phyloP scores from a whole-genome alignment of 2,329 filamentous ascomycete genomes.

The Aspergillus sp. region DNA sequence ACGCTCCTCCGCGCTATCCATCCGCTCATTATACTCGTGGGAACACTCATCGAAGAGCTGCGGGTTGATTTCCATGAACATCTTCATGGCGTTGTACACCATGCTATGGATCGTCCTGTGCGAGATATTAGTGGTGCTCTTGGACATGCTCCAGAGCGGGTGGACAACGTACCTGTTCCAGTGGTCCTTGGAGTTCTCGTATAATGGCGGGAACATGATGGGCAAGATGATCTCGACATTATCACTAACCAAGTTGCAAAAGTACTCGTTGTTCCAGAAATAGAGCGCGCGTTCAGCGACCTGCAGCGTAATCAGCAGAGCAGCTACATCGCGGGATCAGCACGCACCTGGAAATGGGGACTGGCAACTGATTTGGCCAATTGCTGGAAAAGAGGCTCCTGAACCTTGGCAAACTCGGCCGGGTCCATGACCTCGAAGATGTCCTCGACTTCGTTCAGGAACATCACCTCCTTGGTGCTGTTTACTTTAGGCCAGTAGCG shows the following conservation, averaged over 20 bases:
- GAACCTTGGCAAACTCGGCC: constrained; percentile 95
- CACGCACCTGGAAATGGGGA: constrained; percentile 77
- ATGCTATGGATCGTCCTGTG: constrained; percentile 93
- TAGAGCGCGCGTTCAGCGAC: constrained; percentile 94
- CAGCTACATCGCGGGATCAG: neutral
- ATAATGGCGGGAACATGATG: constrained; percentile 98
- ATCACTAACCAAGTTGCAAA: constrained; percentile 97
- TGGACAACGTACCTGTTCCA: constrained; percentile 87
- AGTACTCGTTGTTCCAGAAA: constrained; percentile 99
- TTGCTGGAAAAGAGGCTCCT: constrained; percentile 94
- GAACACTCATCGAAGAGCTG: constrained; percentile 98
- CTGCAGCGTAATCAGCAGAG: constrained; percentile 23
- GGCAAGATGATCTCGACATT: constrained; percentile 97
- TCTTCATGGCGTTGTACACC: constrained; percentile 99
- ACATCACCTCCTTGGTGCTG: constrained; percentile 99
- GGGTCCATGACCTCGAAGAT: constrained; percentile 99
- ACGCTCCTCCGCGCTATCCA: constrained; percentile 80
- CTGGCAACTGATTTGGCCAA: constrained; percentile 96
- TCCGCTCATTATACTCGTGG: constrained; percentile 92
- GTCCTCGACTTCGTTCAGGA: constrained; percentile 96
- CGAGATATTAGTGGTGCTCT: constrained; percentile 23
- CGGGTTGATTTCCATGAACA: constrained; percentile 99
- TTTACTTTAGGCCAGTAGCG: constrained; percentile 99
- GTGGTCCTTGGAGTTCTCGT: constrained; percentile 97
- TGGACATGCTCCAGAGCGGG: neutral